Evolutionary conservation across 352 stramenopile genomes (phyloP), one percentile per base, ranked within the genome.

Genomic region (Phytophthora fragariae): DNA sequence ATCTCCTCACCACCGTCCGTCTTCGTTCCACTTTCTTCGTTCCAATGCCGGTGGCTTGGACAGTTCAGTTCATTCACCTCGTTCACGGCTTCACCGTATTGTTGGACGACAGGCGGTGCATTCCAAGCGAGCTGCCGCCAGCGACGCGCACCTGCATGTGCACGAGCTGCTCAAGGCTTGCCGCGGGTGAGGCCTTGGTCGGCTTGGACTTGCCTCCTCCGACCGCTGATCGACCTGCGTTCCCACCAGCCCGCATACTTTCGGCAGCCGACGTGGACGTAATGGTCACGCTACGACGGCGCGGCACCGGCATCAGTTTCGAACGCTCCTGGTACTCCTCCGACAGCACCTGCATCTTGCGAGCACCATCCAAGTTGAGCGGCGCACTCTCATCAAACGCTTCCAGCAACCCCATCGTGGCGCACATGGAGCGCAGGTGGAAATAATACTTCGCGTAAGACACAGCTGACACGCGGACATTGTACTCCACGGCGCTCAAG

Each of bases 361-460:
- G 88, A 29, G 90, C 90, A 12, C 86, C 87, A 41, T 96, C 90
- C 35, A 96, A 46, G 60, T 95, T 96, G 10, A 96, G 65, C 44
- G 90, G 90, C 50, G 82, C 85, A 56, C 83, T 93, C 70, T 91
- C 85, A 37, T 94, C 89, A 56, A 94, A 94, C 0, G 85, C 79
- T 68, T 80, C 75, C 60, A 94, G 62, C 66, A 92, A 85, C 9
- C 88, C 88, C 87, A 98, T 98, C 11, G 89, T 88, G 24, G 95
- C 95, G 33, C 97, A 90, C 92, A 99, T 98, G 4, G 91, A 96
- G 49, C 97, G 93, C 63, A 99, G 71, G 60, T 99, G 90, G 73
- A 99, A 99, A 79, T 99, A 99, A 76, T 99, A 99, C 84, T 96
- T 97, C 67, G 89, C 91, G 69, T 97, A 97, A 61, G 89, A 95